A percentile compares a stretch with the other conserved stretches of the same genome.
phyloP scores from a whole-genome alignment of 495 filamentous ascomycete species.

The Trichoderma erinaceum region DNA sequence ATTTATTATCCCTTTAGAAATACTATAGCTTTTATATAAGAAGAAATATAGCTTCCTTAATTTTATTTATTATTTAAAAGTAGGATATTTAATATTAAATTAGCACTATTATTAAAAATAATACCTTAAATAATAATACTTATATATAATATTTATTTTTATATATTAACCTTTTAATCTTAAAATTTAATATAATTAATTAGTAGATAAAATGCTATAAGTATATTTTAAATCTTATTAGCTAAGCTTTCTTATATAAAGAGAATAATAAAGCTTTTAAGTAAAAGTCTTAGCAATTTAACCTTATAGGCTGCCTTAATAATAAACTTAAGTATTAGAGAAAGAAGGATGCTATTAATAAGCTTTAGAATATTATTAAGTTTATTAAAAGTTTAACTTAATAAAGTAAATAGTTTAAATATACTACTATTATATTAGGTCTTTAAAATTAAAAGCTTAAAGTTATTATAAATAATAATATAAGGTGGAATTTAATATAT shows the following conservation, averaged over 20 bases:
- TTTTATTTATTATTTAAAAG: conserved; percentile 11
- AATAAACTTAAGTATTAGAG: too few relatives aligned
- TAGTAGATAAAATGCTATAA: not conserved
- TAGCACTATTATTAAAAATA: not conserved
- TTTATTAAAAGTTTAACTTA: not conserved
- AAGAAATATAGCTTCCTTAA: conserved; percentile 15
- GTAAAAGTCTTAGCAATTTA: too few relatives aligned
- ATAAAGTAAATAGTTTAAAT: not conserved
- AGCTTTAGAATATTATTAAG: too few relatives aligned
- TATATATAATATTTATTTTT: not conserved
- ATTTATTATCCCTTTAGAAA: conserved; percentile 14
- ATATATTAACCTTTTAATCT: too few relatives aligned
- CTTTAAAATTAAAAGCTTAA: too few relatives aligned
- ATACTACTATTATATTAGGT: too few relatives aligned
- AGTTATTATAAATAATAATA: too few relatives aligned
- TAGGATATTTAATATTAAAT: conserved; percentile 6
- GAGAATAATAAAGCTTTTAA: too few relatives aligned
- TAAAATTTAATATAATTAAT: conserved; percentile 15
- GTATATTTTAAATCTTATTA: conserved; percentile 3
- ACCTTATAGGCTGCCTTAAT: too few relatives aligned
- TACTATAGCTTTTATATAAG: conserved; percentile 11
- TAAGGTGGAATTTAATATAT: not conserved
- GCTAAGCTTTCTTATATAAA: too few relatives aligned
- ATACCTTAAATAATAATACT: not conserved
- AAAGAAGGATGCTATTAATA: too few relatives aligned